Base-by-base conservation (phyloP, 2,329 filamentous ascomycete genomes). In the Cladosporium phlei region DNA sequence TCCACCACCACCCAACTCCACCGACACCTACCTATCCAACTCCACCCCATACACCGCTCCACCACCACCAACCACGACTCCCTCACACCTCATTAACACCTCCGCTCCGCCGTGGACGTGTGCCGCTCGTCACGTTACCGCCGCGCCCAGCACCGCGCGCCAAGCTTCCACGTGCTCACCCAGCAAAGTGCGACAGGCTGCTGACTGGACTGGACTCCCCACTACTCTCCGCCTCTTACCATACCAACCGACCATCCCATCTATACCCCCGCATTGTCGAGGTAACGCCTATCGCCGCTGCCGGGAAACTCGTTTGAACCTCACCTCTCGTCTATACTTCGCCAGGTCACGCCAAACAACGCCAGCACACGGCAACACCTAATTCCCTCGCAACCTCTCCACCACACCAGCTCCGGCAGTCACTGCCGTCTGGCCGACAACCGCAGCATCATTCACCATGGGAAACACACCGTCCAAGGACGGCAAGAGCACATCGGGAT, bases 401-500 rank as follows among this genome's bases (percentile, higher is more conserved):
- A 35, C 17, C 33, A 35, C 17, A 22, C 9, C 33, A 12, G 17
- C n/a, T 14, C 16, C 17, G 9, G 16, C 33, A 53, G 32, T 17
- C n/a, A 22, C 34, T 33, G 7, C 19, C 6, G 25, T 20, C 28
- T 24, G 22, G 39, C 24, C 11, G 28, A 25, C n/a, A 20, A 42
- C 24, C 16, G 29, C 17, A 38, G 25, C 14, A 43, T 33, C 7
- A 20, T 8, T 25, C 22, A 43, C 22, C 48, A 90, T 90, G 86
- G 86, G 86, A 64, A 89, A 88, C 68, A 80, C 86, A 69, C 76
- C 75, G 59, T 89, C 86, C 58, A 85, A 79, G 68, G 57, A 61
- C 27, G 69, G 70, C 55, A 68, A 69, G 52, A 69, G 68, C 53
- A 68, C 68, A 53, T 67, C 65, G 49, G 69, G 70, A 49, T 64